Conservation (phyloP, 106 monocot genomes). For the Agapanthus africanus region DNA sequence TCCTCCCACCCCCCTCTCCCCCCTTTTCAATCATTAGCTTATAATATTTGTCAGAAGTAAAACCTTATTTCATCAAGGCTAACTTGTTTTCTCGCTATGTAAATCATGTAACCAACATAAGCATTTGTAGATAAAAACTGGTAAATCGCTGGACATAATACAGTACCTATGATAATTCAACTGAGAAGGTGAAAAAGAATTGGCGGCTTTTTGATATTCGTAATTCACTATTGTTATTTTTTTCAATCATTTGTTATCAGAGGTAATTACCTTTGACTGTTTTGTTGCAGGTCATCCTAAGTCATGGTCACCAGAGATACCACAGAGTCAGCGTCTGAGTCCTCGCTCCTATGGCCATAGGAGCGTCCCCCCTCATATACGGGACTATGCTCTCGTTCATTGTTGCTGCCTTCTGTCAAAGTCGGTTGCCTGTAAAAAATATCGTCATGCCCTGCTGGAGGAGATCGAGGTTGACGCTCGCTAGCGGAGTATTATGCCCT, state of each 20-base stretch:
- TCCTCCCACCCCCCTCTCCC: too few relatives aligned
- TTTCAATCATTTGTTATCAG: background rate
- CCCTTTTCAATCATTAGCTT: too few relatives aligned
- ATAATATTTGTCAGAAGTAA: background rate
- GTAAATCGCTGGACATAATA: too few relatives aligned
- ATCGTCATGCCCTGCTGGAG: slow-evolving; percentile 14
- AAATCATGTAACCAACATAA: background rate
- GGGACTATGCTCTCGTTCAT: slow-evolving; percentile 7
- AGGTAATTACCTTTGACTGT: background rate
- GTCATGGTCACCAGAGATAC: slow-evolving; percentile 29
- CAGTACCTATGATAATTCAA: too few relatives aligned
- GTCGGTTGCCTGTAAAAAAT: slow-evolving; percentile 25
- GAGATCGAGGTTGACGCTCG: slow-evolving; percentile 3
- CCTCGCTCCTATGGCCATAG: slow-evolving; percentile 20
- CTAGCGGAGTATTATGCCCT: slow-evolving; percentile 19
- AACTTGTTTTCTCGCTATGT: background rate
- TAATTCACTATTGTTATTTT: background rate
- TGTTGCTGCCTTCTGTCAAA: slow-evolving; percentile 12
- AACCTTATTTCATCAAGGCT: background rate
- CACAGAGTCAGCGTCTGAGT: slow-evolving; percentile 21
- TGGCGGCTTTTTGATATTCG: too few relatives aligned
- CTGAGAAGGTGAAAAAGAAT: background rate
- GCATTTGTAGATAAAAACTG: too few relatives aligned
- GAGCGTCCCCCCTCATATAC: slow-evolving; percentile 10
- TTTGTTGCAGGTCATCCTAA: slow-evolving; percentile 27